Conservation (phyloP, 164 flowering plant species). For the Amborella trichopoda region DNA sequence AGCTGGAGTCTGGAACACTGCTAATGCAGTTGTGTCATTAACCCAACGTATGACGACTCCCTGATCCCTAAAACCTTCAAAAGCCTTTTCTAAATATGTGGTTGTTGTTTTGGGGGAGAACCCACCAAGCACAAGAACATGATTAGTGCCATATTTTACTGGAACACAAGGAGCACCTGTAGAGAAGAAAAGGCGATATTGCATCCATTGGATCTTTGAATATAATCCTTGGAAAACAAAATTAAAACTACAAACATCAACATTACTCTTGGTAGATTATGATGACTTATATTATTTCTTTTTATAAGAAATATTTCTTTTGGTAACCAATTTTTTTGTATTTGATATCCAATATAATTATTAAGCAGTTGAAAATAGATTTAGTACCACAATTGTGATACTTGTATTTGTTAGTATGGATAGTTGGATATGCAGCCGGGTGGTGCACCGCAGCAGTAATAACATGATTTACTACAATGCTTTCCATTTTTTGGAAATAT, state of each 20-base stretch:
- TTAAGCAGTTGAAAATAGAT: no score
- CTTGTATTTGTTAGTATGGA: no score
- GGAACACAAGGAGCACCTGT: conserved; percentile 13
- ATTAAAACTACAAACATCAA: no score
- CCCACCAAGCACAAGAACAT: conserved; percentile 80
- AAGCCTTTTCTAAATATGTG: conserved; percentile 63
- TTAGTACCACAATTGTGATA: no score
- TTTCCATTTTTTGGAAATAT: no score
- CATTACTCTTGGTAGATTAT: background rate
- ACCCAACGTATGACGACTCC: conserved; percentile 84
- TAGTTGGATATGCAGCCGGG: no score
- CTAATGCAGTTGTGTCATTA: conserved; percentile 86
- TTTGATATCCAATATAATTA: no score
- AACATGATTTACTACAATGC: no score
- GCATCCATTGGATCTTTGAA: background rate
- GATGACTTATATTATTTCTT: background rate
- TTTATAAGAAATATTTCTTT: background rate
- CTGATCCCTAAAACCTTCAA: conserved; percentile 47
- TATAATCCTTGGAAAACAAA: background rate
- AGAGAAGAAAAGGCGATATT: background rate
- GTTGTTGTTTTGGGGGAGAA: conserved; percentile 69
- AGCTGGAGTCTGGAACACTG: conserved; percentile 68
- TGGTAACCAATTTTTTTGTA: background rate
- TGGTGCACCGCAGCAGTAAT: no score
- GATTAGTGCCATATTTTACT: conserved; percentile 65